These are phyloP conservation scores for Xylariaceae sp. DNA, from an alignment of 2,329 filamentous ascomycete genomes.

Conservation along the genomic window DNA sequence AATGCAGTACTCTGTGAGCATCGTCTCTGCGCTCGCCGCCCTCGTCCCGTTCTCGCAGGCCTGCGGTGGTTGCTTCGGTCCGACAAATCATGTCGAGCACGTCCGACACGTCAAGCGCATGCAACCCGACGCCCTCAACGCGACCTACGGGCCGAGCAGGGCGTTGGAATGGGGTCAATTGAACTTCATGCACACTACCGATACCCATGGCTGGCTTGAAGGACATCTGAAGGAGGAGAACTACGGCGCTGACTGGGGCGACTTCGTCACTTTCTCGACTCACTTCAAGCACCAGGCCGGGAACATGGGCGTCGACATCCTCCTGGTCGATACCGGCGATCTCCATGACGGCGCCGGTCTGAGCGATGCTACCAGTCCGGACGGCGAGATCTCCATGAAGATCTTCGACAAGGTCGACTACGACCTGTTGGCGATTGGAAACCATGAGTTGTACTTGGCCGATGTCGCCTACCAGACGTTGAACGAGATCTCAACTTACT, in stretches of 20 bases:
- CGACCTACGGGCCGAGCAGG: constrained; percentile 37
- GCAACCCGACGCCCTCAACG: constrained; percentile 40
- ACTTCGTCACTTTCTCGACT: constrained; percentile 57
- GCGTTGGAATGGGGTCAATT: constrained; percentile 59
- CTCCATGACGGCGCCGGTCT: constrained; percentile 63
- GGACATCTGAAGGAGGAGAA: constrained; percentile 58
- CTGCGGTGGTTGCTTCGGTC: constrained; percentile 40
- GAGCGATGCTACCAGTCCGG: constrained; percentile 54
- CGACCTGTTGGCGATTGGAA: constrained; percentile 39
- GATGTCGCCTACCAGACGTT: constrained; percentile 60
- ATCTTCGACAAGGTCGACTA: constrained; percentile 39
- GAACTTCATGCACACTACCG: constrained; percentile 59
- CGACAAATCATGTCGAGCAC: constrained; percentile 36
- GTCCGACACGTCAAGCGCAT: constrained; percentile 46
- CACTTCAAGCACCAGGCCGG: constrained; percentile 57
- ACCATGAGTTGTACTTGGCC: constrained; percentile 62
- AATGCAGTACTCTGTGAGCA: constrained; percentile 5
- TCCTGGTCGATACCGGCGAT: constrained; percentile 58
- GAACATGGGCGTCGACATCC: constrained; percentile 53
- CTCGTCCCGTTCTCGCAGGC: constrained; percentile 24
- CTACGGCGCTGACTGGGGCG: constrained; percentile 63
- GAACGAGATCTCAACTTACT: constrained; percentile 53
- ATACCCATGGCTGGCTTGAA: constrained; percentile 59
- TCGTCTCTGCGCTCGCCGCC: constrained; percentile 8
- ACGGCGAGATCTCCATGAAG: constrained; percentile 50